Evolutionary conservation across 192 early-diverging fungal genomes (phyloP).

Genomic region (Entophlyctis luteolus): DNA sequence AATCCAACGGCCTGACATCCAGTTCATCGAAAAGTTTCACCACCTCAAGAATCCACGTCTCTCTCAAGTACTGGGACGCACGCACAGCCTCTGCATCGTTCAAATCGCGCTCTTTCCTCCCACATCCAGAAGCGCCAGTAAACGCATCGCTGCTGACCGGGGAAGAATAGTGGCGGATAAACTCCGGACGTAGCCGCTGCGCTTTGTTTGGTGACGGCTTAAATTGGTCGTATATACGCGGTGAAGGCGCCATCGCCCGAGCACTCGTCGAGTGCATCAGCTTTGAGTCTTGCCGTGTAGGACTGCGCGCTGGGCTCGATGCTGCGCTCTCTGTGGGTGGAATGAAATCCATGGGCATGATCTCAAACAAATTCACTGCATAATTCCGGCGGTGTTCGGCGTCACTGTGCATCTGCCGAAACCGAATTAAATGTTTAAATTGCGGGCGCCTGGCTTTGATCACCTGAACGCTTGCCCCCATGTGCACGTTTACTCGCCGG

Average conservation of each 20-base stretch:
- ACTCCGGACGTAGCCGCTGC: constrained; percentile 48
- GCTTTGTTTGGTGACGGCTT: neutral
- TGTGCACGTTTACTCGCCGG: constrained; percentile 37
- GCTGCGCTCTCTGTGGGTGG: neutral
- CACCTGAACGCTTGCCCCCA: constrained; percentile 42
- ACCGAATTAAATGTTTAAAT: constrained; percentile 8
- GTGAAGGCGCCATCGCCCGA: constrained; percentile 5
- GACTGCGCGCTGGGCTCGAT: constrained; percentile 15
- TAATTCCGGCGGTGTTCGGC: constrained; percentile 31
- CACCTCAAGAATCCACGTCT: constrained; percentile 44
- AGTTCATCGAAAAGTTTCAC: constrained; percentile 43
- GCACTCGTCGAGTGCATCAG: constrained; percentile 1
- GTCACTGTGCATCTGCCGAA: constrained; percentile 39
- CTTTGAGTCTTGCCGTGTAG: constrained; percentile 5
- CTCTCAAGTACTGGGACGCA: constrained; percentile 42
- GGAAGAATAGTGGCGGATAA: constrained; percentile 31
- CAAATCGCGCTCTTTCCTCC: constrained; percentile 39
- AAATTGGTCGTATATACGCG: no score
- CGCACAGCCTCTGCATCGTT: constrained; percentile 40
- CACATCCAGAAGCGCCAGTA: constrained; percentile 32
- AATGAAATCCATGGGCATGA: constrained; percentile 46
- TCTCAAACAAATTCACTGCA: constrained; percentile 39
- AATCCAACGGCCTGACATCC: constrained; percentile 48
- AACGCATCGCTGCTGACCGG: constrained; percentile 40
- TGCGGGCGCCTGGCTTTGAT: neutral